Conservation (phyloP, 352 stramenopile species). For the Globisporangium carolinianum region DNA sequence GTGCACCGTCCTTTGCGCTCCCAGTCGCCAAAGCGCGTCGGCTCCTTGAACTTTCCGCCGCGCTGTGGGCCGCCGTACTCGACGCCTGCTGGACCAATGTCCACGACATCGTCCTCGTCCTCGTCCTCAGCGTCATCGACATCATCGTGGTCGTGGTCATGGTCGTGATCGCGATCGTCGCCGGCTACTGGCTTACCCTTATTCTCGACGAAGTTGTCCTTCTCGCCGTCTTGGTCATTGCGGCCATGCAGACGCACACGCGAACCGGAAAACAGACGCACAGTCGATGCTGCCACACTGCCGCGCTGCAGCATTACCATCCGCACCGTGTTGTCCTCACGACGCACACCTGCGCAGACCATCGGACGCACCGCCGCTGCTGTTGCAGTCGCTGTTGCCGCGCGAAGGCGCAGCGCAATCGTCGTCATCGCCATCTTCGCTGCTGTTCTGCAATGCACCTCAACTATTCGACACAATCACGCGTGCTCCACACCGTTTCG, state of each 20-base stretch:
- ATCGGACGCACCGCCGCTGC: not conserved
- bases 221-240: constrained; percentile 17
- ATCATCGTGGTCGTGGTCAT: constrained; percentile 20
- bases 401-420: not conserved
- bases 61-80: constrained; percentile 94
- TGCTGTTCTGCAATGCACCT: not conserved
- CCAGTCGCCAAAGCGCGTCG: constrained; percentile 97
- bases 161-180: constrained; percentile 19
- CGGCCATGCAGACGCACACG: constrained; percentile 18
- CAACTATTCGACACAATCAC: too few species aligned
- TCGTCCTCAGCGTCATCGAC: constrained; percentile 28
- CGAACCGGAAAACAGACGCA: constrained; percentile 23
- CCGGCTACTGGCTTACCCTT: not conserved
- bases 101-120: constrained; percentile 91
- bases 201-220: constrained; percentile 8
- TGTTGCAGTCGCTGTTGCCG: not conserved
- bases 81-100: constrained; percentile 73
- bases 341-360: not conserved
- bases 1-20: constrained; percentile 95
- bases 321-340: not conserved
- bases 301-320: not conserved
- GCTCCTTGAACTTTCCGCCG: constrained; percentile 91
- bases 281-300: not conserved
- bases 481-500: constrained; percentile 1
- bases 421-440: constrained; percentile 3